Evolutionary conservation across 768 basidiomycete genomes (phyloP).

Genomic region (Lanmaoa pseudosensibilis): DNA sequence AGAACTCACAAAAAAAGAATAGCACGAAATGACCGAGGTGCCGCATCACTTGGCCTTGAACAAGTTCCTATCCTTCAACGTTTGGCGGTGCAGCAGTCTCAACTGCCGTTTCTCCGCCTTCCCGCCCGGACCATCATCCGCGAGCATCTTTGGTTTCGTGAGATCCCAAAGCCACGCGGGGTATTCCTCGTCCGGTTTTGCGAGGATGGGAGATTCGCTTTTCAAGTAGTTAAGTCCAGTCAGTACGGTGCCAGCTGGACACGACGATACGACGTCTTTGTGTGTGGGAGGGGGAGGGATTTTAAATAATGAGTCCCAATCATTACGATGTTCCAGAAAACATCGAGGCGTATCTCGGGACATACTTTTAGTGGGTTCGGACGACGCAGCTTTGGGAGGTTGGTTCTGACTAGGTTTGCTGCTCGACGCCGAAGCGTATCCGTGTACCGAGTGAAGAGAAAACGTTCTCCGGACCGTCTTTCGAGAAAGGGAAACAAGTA

Average conservation of each 20-base stretch:
- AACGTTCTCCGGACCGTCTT: constrained; percentile 11
- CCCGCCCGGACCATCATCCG: constrained; percentile 75
- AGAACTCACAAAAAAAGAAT: not conserved
- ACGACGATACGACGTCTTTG: constrained; percentile 52
- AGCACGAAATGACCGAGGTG: not conserved
- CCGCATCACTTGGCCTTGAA: constrained; percentile 70
- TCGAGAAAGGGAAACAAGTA: constrained; percentile 10
- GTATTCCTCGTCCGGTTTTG: constrained; percentile 79
- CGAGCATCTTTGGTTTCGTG: constrained; percentile 55
- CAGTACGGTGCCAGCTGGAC: constrained; percentile 71
- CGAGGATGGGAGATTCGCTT: constrained; percentile 72
- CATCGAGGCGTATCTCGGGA: not conserved
- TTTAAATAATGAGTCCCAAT: not conserved
- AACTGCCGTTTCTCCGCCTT: constrained; percentile 56
- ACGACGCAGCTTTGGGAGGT: constrained; percentile 1
- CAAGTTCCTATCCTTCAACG: constrained; percentile 81
- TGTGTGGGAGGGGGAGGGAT: no score
- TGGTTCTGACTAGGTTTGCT: not conserved
- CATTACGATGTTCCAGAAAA: no score
- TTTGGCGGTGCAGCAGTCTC: constrained; percentile 61
- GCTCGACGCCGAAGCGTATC: constrained; percentile 13
- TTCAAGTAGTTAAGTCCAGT: constrained; percentile 83
- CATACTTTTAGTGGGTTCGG: constrained; percentile 23
- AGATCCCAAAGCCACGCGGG: constrained; percentile 89
- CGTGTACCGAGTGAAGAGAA: constrained; percentile 11